Base-by-base conservation (phyloP, 2,329 filamentous ascomycete species). In the Colletotrichum shisoi region DNA sequence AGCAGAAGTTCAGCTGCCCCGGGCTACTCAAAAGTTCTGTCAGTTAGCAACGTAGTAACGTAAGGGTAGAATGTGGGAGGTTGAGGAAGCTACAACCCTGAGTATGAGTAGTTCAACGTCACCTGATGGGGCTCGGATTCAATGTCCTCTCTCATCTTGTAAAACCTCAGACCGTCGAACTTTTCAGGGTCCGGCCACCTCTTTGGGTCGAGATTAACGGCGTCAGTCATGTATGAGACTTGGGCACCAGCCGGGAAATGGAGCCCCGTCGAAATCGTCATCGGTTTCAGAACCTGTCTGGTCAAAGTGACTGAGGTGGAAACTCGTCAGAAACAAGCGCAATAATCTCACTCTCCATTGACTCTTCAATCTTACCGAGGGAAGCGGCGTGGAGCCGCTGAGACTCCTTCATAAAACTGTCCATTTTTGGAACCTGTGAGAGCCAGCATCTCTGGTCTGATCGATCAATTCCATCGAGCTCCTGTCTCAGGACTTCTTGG, bases 331-430 rank as follows among this genome's bases (percentile, higher is more conserved):
- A 37, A 0, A 46, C 24, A 27, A 4, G 24, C 24, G 24, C 24
- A 27, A 27, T 6, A 27, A 3, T 27, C 24, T 4, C 24, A n/a
- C n/a, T 27, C 24, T 37, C 31, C 15, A 15, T 8, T 2, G 11
- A 31, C 6, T 45, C 7, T 19, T 34, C n/a, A 2, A 17, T 46
- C 60, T 40, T 49, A 62, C 60, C 52, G 0, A 62, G 51, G 4
- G 52, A 56, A 7, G 44, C 31, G 21, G 60, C 52, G 24, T 63
- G 15, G 1, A 63, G 21, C 12, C 61, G 24, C 39, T 63, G 61
- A n/a, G 52, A 57, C 39, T 63, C 61, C 37, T 63, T 63, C 44
- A 63, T 57, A 19, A 63, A 63, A 27, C 61, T 63, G 17, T 57
- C 61, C 53, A 63, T 49, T 15, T 63, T 63, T 6, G 37, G 52